phyloP scores from a whole-genome alignment of 1,284 basidiomycete genomes.

The Moesziomyces globuligerus region DNA sequence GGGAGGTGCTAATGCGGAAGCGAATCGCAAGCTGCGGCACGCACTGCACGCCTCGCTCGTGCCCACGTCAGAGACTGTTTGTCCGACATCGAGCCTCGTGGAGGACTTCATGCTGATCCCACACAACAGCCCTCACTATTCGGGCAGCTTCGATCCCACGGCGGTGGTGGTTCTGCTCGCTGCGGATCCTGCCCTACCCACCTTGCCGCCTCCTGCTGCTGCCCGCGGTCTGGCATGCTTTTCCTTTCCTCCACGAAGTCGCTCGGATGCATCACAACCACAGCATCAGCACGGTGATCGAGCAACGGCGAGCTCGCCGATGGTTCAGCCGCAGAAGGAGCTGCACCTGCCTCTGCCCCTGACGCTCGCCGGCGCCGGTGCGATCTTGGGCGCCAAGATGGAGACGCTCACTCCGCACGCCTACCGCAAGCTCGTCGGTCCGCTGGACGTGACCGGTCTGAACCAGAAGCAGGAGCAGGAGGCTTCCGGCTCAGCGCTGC shows the following conservation, averaged over 20 bases:
- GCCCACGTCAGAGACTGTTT: conserved; percentile 75
- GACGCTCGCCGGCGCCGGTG: conserved; percentile 51
- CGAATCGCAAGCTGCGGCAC: conserved; percentile 67
- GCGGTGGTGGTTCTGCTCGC: conserved; percentile 72
- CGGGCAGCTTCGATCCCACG: conserved; percentile 76
- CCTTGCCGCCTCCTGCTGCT: conserved; percentile 60
- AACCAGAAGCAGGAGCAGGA: conserved; percentile 42
- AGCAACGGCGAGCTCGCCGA: too few species aligned
- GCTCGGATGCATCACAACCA: neutral
- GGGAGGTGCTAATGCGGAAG: conserved; percentile 67
- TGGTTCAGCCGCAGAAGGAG: conserved; percentile 27
- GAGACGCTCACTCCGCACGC: conserved; percentile 42
- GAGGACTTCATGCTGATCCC: conserved; percentile 84
- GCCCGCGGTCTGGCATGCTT: conserved; percentile 55
- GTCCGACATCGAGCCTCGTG: conserved; percentile 68
- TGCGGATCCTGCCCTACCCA: conserved; percentile 52
- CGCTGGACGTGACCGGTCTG: conserved; percentile 34
- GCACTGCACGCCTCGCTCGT: conserved; percentile 44
- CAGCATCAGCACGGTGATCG: neutral
- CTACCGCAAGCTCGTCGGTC: conserved; percentile 56
- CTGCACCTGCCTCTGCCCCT: conserved; percentile 59
- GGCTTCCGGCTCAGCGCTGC: conserved; percentile 16
- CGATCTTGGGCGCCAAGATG: conserved; percentile 52
- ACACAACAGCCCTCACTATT: conserved; percentile 77
- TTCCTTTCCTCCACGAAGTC: conserved; percentile 54